A percentile compares a stretch with the other conserved stretches of the same genome.
Evolutionary conservation across 202 grass and related monocot genomes (phyloP).

Genomic region (Saccharum hybrid): DNA sequence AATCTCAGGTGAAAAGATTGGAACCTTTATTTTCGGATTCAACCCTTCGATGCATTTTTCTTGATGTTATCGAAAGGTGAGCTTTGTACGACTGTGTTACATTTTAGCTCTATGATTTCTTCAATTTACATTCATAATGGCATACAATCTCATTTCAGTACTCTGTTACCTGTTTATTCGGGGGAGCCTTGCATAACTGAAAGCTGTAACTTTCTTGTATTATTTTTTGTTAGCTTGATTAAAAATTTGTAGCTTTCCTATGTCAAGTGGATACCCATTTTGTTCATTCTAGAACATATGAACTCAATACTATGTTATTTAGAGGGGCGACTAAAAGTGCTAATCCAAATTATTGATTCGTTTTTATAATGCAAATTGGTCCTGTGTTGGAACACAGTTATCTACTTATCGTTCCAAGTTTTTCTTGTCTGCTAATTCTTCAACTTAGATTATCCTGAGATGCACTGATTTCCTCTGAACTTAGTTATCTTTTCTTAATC

Average conservation of each 20-base stretch:
- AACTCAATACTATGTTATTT: constrained; percentile 10
- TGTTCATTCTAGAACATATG: constrained; percentile 29
- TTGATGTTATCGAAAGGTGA: constrained; percentile 85
- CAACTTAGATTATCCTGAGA: constrained; percentile 3
- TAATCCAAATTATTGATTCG: background rate
- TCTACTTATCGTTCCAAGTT: constrained; percentile 19
- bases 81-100: constrained; percentile 13
- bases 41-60: constrained; percentile 71
- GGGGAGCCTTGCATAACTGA: constrained; percentile 6
- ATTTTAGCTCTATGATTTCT: constrained; percentile 22
- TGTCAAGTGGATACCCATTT: constrained; percentile 20
- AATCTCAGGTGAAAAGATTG: constrained; percentile 38
- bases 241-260: constrained; percentile 22
- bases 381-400: constrained; percentile 10
- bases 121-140: background rate
- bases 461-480: background rate
- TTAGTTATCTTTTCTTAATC: constrained; percentile 41
- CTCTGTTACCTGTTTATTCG: constrained; percentile 18
- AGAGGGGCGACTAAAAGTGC: background rate
- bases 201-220: constrained; percentile 21
- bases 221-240: constrained; percentile 23
- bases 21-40: constrained; percentile 63
- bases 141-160: background rate
- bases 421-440: constrained; percentile 30
- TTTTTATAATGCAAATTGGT: constrained; percentile 31